phyloP scores from a whole-genome alignment of 164 flowering plant genomes.

The Euptelea pleiosperma region DNA sequence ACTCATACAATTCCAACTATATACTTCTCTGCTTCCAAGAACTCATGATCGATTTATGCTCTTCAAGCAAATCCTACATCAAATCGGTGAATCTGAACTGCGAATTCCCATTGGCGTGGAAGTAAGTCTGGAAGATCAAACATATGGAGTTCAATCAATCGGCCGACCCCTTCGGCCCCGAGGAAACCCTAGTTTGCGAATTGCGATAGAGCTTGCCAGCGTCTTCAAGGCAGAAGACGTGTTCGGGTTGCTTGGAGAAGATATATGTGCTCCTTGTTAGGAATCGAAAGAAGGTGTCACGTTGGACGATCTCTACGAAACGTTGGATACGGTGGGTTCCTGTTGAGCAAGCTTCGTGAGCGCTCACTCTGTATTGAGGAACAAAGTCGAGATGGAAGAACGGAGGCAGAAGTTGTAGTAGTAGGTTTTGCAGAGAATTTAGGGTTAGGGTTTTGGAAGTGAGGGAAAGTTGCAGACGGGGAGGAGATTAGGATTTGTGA shows the following conservation, averaged over 20 bases:
- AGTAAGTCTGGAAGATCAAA: conserved; percentile 49
- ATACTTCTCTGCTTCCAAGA: conserved; percentile 80
- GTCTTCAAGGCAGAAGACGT: conserved; percentile 60
- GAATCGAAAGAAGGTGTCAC: conserved; percentile 58
- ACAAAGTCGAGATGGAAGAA: conserved; percentile 54
- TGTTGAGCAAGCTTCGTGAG: conserved; percentile 53
- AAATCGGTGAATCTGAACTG: conserved; percentile 79
- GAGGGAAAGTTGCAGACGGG: background rate
- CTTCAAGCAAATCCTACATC: conserved; percentile 57
- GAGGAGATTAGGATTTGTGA: conserved; percentile 8
- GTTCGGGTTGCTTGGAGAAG: conserved; percentile 64
- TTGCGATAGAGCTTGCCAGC: conserved; percentile 79
- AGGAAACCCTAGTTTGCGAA: conserved; percentile 79
- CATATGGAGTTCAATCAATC: conserved; percentile 53
- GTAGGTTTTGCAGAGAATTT: conserved; percentile 20
- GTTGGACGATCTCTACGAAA: conserved; percentile 52
- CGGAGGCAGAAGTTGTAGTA: conserved; percentile 7
- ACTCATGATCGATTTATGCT: conserved; percentile 44
- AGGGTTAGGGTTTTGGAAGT: conserved; percentile 25
- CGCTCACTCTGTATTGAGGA: conserved; percentile 55
- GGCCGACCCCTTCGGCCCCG: conserved; percentile 69
- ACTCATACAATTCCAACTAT: conserved; percentile 81
- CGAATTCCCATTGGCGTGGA: conserved; percentile 66
- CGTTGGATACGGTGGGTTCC: conserved; percentile 36
- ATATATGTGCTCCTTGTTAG: conserved; percentile 47